phyloP scores from a whole-genome alignment of 2,329 filamentous ascomycete genomes.

The Cladophialophora bantiana region DNA sequence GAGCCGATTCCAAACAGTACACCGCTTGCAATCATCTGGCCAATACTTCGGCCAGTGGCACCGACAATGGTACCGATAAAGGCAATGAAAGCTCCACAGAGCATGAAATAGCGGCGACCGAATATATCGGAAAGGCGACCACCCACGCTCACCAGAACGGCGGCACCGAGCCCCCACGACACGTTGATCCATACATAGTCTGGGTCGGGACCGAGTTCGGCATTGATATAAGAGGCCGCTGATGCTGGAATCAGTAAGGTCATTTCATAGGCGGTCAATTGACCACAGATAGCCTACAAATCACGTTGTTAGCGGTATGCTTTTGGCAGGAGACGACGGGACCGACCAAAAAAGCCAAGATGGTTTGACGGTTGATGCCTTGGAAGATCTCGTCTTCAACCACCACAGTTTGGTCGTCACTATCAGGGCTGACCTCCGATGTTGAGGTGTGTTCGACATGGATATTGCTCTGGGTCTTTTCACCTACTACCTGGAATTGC shows the following conservation, averaged over 20 bases:
- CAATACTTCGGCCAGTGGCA: constrained; percentile 48
- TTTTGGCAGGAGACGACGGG: neutral
- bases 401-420: constrained; percentile 9
- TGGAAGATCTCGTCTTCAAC: constrained; percentile 25
- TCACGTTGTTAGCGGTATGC: neutral
- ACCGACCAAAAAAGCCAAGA: constrained; percentile 26
- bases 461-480: neutral
- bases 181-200: constrained; percentile 28
- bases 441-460: neutral
- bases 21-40: constrained; percentile 48
- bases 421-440: neutral
- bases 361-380: constrained; percentile 25
- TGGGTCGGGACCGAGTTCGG: constrained; percentile 25
- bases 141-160: constrained; percentile 41
- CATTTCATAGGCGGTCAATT: constrained; percentile 28
- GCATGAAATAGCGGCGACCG: constrained; percentile 47
- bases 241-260: constrained; percentile 27
- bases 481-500: too few species aligned
- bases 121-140: constrained; percentile 49
- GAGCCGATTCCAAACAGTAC: constrained; percentile 49
- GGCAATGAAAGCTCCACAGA: constrained; percentile 44
- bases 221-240: constrained; percentile 24
- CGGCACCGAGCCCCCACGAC: constrained; percentile 23
- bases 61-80: constrained; percentile 50
- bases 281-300: constrained; percentile 26